phyloP scores from a whole-genome alignment of 106 monocot genomes.

The Apostasia ramifera region DNA sequence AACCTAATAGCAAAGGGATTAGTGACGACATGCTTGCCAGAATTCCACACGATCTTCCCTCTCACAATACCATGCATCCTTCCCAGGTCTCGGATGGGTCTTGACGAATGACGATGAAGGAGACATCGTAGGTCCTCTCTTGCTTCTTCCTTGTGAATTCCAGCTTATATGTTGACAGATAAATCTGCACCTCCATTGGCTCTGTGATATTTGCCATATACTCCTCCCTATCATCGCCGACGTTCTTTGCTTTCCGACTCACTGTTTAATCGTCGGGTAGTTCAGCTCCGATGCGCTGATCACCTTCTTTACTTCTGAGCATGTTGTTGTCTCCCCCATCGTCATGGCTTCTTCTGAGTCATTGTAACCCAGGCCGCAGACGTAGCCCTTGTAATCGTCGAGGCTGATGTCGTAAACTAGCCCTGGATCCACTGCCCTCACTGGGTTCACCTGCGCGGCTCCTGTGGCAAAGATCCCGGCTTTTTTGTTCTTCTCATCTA shows the following conservation, averaged over 20 bases:
- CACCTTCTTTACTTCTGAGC: no score
- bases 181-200: not conserved
- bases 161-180: not conserved
- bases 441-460: not conserved
- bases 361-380: slow-evolving; percentile 12
- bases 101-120: no score
- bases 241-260: not conserved
- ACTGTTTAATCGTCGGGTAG: slow-evolving; percentile 6
- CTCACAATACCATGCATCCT: not conserved
- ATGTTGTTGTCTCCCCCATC: not conserved
- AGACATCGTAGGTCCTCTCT: not conserved
- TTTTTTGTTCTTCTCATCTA: not conserved
- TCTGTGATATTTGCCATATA: no score
- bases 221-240: no score
- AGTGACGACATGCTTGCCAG: not conserved
- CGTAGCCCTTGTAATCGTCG: not conserved
- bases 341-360: not conserved
- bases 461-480: not conserved
- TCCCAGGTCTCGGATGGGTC: not conserved
- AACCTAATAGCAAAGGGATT: not conserved
- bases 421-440: slow-evolving; percentile 1
- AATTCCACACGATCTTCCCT: slow-evolving; percentile 2
- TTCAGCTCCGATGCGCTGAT: slow-evolving; percentile 4
- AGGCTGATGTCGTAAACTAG: not conserved
- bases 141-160: not conserved